Percentiles rank a stretch among this genome's conserved stretches.
Evolutionary conservation across 441 rosid genomes (phyloP).

Genomic region (Erodium moschatum): DNA sequence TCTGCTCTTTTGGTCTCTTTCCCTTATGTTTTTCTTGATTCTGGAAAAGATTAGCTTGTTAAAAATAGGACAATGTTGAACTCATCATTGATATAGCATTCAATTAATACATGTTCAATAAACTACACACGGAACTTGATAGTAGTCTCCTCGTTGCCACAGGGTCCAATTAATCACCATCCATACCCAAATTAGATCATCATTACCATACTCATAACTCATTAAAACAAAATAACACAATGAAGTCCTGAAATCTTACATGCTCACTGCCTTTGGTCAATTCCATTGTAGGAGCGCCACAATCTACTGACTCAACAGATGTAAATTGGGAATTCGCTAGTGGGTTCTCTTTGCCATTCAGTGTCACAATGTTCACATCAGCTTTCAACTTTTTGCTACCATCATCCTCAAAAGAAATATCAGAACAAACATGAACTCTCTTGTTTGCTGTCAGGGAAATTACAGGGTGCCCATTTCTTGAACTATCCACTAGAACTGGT

Average conservation of each 20-base stretch:
- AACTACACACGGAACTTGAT: too few species aligned
- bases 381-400: slow-evolving; percentile 18
- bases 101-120: neutral
- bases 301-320: slow-evolving; percentile 16
- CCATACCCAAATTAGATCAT: too few species aligned
- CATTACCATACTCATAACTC: neutral
- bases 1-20: slow-evolving; percentile 22
- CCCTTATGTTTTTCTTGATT: slow-evolving; percentile 24
- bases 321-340: slow-evolving; percentile 5
- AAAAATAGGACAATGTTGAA: neutral
- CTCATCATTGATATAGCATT: neutral
- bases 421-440: slow-evolving; percentile 13
- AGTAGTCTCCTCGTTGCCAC: too few species aligned
- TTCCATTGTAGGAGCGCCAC: slow-evolving; percentile 18
- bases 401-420: slow-evolving; percentile 20
- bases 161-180: too few species aligned
- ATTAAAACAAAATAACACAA: neutral
- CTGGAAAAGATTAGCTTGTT: slow-evolving; percentile 23
- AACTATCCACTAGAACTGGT: slow-evolving; percentile 16
- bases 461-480: slow-evolving; percentile 12
- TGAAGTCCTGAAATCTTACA: slow-evolving; percentile 26
- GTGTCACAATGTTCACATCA: slow-evolving; percentile 15
- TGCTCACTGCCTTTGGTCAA: slow-evolving; percentile 28
- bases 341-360: slow-evolving; percentile 20
- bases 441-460: neutral